Conservation (phyloP, 83 land plant species). For the Diphasiastrum complanatum region DNA sequence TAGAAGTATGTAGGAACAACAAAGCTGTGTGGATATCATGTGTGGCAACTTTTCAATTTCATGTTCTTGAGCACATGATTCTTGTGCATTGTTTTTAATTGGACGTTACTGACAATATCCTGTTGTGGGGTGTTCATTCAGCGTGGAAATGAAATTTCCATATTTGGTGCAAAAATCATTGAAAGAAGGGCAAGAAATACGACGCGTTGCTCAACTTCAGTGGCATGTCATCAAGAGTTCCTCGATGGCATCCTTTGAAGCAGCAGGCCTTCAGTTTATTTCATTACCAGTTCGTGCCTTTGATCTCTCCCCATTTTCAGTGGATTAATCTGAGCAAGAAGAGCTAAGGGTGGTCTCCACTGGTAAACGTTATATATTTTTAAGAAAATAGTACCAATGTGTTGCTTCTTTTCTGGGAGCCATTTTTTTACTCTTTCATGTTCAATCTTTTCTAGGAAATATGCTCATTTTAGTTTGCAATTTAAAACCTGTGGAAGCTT, state of each 20-base stretch:
- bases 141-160: slow-evolving; percentile 68
- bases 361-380: too few relatives aligned
- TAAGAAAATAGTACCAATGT: too few relatives aligned
- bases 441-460: too few relatives aligned
- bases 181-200: slow-evolving; percentile 85
- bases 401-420: too few relatives aligned
- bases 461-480: too few relatives aligned
- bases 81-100: neutral
- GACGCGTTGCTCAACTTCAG: slow-evolving; percentile 89
- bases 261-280: slow-evolving; percentile 64
- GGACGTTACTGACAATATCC: neutral
- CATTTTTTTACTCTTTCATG: too few relatives aligned
- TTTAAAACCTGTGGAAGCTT: too few relatives aligned
- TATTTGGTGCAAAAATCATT: slow-evolving; percentile 63
- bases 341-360: too few relatives aligned
- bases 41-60: neutral
- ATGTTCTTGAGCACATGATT: neutral
- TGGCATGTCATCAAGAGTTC: slow-evolving; percentile 69
- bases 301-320: neutral
- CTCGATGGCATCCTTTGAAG: slow-evolving; percentile 51
- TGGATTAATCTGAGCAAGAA: too few relatives aligned
- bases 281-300: slow-evolving; percentile 72
- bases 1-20: too few relatives aligned
- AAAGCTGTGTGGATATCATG: too few relatives aligned
- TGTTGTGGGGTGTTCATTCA: slow-evolving; percentile 26